A percentile compares a stretch with the other conserved stretches of the same genome.
phyloP scores from a whole-genome alignment of 805 yeast genomes.

The Candida multigemmis region DNA sequence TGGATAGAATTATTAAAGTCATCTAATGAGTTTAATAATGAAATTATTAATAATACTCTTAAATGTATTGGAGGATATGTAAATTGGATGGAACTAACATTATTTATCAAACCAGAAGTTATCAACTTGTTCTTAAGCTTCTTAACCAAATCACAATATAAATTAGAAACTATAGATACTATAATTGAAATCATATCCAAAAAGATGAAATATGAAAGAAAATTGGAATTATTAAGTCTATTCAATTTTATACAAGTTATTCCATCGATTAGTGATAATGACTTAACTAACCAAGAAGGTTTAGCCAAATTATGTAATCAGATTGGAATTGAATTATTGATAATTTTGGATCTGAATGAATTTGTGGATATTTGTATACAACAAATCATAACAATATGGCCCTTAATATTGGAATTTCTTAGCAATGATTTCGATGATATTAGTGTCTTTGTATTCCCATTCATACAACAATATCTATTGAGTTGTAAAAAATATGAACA shows the following conservation, averaged over 20 bases:
- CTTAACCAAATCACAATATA: slow-evolving; percentile 30
- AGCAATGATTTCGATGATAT: slow-evolving; percentile 85
- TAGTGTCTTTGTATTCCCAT: slow-evolving; percentile 73
- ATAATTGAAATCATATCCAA: slow-evolving; percentile 60
- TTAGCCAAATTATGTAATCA: slow-evolving; percentile 66
- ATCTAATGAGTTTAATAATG: slow-evolving; percentile 14
- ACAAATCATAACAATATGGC: slow-evolving; percentile 57
- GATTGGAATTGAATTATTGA: slow-evolving; percentile 68
- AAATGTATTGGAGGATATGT: slow-evolving; percentile 76
- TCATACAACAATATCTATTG: slow-evolving; percentile 64
- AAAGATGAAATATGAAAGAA: slow-evolving; percentile 69
- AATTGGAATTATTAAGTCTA: slow-evolving; percentile 59
- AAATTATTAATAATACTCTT: slow-evolving; percentile 50
- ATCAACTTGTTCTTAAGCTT: slow-evolving; percentile 50
- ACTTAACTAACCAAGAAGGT: slow-evolving; percentile 64
- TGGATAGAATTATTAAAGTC: slow-evolving; percentile 56
- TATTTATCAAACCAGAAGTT: slow-evolving; percentile 56
- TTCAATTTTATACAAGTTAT: slow-evolving; percentile 56
- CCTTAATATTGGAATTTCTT: slow-evolving; percentile 61
- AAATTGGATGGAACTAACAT: slow-evolving; percentile 83
- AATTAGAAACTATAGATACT: slow-evolving; percentile 47
- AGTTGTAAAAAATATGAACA: slow-evolving; percentile 50
- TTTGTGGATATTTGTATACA: slow-evolving; percentile 28
- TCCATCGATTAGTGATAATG: slow-evolving; percentile 25
- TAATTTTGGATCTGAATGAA: slow-evolving; percentile 42